Evolutionary conservation across 2,329 filamentous ascomycete genomes (phyloP), one percentile per base, ranked within the genome.

Genomic region (Rhynchosporium agropyri): DNA sequence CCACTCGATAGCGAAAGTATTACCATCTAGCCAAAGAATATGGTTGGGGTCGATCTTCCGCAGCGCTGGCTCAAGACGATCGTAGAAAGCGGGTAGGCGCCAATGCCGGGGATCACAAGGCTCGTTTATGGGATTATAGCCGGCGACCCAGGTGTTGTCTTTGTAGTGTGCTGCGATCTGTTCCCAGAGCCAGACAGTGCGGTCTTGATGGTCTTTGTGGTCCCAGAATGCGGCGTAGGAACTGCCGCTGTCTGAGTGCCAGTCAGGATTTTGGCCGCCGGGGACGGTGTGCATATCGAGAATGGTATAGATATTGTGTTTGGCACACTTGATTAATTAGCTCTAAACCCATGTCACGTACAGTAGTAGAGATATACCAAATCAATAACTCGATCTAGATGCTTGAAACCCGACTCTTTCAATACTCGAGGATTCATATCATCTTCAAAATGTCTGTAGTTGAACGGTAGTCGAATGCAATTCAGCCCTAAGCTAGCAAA

Each of bases 391-490:
- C 79, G 74, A 65, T 84, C 81, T 1, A 84, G 68, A 53, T 78
- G 77, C 63, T 79, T 78, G 66, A 84, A 83, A 0, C 81, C 82
- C 8, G 75, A 74, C 13, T 76, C 69, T 66, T 81, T 83, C 9
- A 83, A 70, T 0, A 80, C 77, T 6, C 76, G 70, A 0, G 81
- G 81, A 63, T 82, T 79, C 74, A 79, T 77, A 60, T 83, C 79
- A 63, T 84, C 80, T 63, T 82, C 80, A 42, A 84, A 83, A 67
- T 84, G 81, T 0, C 80, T 79, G 68, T 86, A 85, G 70, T 87
- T 87, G 74, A 88, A 85, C 0, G 84, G 84, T 2, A 88, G 74
- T 0, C 84, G 79, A 2, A 87, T 76, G 69, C 82, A 87, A 71
- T 86, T 87, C 26, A 87, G 73, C 0, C 82, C 82, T 2, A 84